phyloP scores from a whole-genome alignment of 73 alveolate genomes.

The Symbiodinium pilosum region DNA sequence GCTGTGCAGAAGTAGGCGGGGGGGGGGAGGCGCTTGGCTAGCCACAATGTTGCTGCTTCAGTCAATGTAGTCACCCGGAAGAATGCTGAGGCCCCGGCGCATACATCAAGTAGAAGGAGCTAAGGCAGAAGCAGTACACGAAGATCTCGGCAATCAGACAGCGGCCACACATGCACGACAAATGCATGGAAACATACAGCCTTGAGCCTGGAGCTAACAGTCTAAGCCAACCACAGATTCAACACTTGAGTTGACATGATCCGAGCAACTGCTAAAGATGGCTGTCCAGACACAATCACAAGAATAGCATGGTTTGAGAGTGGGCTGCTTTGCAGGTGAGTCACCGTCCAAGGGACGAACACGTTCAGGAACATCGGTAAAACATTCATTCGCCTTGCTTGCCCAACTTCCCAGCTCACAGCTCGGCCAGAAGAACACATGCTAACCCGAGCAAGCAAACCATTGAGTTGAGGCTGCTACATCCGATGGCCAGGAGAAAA shows the following conservation, averaged over 20 bases:
- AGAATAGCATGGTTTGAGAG: neutral
- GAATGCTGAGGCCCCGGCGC: constrained; percentile 23
- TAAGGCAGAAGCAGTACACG: constrained; percentile 64
- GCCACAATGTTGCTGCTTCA: neutral
- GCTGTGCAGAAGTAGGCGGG: no score
- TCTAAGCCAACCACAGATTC: no score
- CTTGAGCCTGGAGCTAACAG: no score
- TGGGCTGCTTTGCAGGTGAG: neutral
- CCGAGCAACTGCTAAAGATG: neutral
- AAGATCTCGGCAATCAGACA: constrained; percentile 19
- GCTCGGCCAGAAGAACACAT: no score
- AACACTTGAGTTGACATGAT: no score
- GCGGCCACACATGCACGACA: neutral
- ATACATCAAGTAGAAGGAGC: constrained; percentile 87
- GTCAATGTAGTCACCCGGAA: no score
- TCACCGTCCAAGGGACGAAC: constrained; percentile 68
- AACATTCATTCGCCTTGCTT: constrained; percentile 72
- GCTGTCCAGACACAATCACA: neutral
- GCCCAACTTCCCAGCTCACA: neutral
- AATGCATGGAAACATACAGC: no score
- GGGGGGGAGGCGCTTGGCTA: no score
- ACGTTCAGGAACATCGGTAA: constrained; percentile 83
- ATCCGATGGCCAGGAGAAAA: constrained; percentile 87
- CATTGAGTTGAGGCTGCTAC: neutral
- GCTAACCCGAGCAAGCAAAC: neutral